A percentile compares a stretch with the other conserved stretches of the same genome.
Conservation (phyloP, 306 rosid genomes). For the Vigna radiata region DNA sequence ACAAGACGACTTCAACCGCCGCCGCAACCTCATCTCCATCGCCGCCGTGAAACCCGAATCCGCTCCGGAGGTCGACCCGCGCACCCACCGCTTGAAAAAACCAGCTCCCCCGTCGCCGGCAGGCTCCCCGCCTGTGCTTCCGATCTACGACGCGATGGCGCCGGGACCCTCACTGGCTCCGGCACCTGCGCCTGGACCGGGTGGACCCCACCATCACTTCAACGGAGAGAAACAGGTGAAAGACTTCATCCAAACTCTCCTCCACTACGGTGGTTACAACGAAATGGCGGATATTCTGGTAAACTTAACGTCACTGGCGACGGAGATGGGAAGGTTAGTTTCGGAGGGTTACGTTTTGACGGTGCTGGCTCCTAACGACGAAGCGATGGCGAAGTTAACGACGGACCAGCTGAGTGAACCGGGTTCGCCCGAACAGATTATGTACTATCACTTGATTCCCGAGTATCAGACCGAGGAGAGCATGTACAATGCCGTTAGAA, state of each 20-base stretch:
- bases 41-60: slow-evolving; percentile 80
- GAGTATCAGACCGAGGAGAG: slow-evolving; percentile 91
- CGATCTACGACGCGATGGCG: slow-evolving; percentile 76
- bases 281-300: slow-evolving; percentile 87
- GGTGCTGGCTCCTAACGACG: slow-evolving; percentile 83
- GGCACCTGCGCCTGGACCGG: slow-evolving; percentile 90
- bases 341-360: slow-evolving; percentile 84
- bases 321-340: slow-evolving; percentile 78
- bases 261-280: slow-evolving; percentile 84
- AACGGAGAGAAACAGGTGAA: slow-evolving; percentile 75
- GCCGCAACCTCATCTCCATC: slow-evolving; percentile 68
- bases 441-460: slow-evolving; percentile 80
- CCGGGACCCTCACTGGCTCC: slow-evolving; percentile 78
- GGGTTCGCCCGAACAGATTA: slow-evolving; percentile 84
- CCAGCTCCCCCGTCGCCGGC: slow-evolving; percentile 56
- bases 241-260: slow-evolving; percentile 77
- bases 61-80: slow-evolving; percentile 76
- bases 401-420: slow-evolving; percentile 92
- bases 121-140: slow-evolving; percentile 65
- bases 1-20: slow-evolving; percentile 69
- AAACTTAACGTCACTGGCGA: slow-evolving; percentile 73
- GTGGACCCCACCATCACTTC: slow-evolving; percentile 81
- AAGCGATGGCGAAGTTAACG: slow-evolving; percentile 84
- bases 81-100: slow-evolving; percentile 71
- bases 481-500: slow-evolving; percentile 81